A percentile compares a stretch with the other conserved stretches of the same genome.
These are phyloP conservation scores for Vitis vinifera DNA, from an alignment of 164 flowering plant genomes.

Conservation along the genomic window DNA sequence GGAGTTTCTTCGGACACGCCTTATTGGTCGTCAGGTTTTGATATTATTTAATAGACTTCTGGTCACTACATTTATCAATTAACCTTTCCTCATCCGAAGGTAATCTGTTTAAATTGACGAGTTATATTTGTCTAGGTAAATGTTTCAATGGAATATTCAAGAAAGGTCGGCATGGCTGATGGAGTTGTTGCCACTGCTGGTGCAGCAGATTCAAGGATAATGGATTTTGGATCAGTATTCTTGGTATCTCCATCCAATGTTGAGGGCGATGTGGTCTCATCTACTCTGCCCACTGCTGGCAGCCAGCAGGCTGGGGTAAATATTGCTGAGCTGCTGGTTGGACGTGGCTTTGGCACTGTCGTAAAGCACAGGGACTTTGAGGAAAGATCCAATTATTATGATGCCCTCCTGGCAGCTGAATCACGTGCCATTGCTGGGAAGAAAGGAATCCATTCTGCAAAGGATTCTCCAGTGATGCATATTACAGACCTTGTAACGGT, in stretches of 20 bases:
- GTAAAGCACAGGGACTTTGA: conserved; percentile 92
- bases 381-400: conserved; percentile 93
- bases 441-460: conserved; percentile 87
- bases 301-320: conserved; percentile 60
- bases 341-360: conserved; percentile 87
- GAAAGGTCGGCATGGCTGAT: conserved; percentile 68
- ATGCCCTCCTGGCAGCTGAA: conserved; percentile 90
- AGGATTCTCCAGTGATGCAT: conserved; percentile 86
- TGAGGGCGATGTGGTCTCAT: conserved; percentile 47
- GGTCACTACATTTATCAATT: too few species aligned
- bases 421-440: conserved; percentile 75
- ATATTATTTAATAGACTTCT: neutral
- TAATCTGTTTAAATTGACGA: neutral
- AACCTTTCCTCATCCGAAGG: neutral
- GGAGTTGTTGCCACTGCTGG: conserved; percentile 20
- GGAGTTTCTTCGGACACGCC: conserved; percentile 82
- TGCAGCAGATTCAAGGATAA: conserved; percentile 71
- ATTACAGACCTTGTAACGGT: conserved; percentile 76
- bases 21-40: conserved; percentile 80
- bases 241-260: conserved; percentile 52
- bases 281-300: conserved; percentile 42
- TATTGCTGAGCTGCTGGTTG: conserved; percentile 76
- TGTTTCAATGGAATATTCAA: conserved; percentile 94
- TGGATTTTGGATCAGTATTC: conserved; percentile 98
- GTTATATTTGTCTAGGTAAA: conserved; percentile 53